Base-by-base conservation (phyloP, 768 basidiomycete species). In the Rhodotorula diobovata region DNA sequence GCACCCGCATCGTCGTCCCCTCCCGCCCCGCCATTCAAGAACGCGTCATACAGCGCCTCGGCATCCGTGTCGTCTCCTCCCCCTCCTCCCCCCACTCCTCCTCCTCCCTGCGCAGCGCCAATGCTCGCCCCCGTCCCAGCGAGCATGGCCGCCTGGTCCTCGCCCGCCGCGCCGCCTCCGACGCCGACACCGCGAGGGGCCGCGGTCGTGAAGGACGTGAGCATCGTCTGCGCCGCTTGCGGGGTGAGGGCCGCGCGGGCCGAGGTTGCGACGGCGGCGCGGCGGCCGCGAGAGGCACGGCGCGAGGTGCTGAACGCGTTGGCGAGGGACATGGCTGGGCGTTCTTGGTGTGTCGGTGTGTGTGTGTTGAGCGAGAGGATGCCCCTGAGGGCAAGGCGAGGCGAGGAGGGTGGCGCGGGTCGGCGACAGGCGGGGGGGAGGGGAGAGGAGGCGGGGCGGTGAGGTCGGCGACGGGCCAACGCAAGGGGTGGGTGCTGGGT, bases 211-310 rank as follows among this genome's bases (percentile, higher is more conserved):
- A 25, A n/a, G 15, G 60, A 10, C 25, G 60, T 37, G 41, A 68
- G 54, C 60, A 68, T 68, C n/a, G 68, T 59, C 32, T 51, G 48
- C 1, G 62, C 62, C 28, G 63, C 62, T 3, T 69, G 62, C 7
- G 68, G 68, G 39, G 63, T 69, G 10, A 69, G n/a, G 30, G 66
- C 66, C 1, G 67, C 66, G 37, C 60, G 53, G 45, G 35, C 46
- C 37, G 50, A 45, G 35, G 58, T n/a, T 5, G 39, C 58, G 39
- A 35, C 41, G 18, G 48, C 48, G 48, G n/a, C 28, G 35, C 41
- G 37, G 39, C 58, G 58, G 21, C 58, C 58, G 39, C 58, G 58
- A 9, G 58, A 43, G 7, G 39, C n/a, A 6, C 46, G 32, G 6
- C 56, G 45, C 20, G 64, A 48, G 34, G 63, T 53, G 25, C 48